Evolutionary conservation across 441 rosid genomes (phyloP).

Genomic region (Aleurites moluccanus): DNA sequence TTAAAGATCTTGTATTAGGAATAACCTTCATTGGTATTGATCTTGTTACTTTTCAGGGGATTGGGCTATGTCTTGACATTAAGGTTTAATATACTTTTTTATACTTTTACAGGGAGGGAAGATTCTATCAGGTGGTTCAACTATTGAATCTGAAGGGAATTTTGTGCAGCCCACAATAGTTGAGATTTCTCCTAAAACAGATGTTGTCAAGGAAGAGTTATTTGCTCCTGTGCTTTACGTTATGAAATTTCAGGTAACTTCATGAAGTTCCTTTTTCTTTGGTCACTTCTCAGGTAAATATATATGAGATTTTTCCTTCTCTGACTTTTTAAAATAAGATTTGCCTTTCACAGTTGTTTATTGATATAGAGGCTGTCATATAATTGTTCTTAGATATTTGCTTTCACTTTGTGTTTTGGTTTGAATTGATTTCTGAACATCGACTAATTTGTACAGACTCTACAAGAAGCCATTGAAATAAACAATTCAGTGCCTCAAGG

Average conservation of each 20-base stretch:
- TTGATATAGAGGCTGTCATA: not conserved
- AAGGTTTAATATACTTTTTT: not conserved
- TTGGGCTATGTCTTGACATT: no score
- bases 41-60: not conserved
- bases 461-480: constrained; percentile 82
- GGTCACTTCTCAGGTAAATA: not conserved
- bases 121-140: constrained; percentile 78
- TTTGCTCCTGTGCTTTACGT: constrained; percentile 92
- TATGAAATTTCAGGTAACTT: constrained; percentile 79
- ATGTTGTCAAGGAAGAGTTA: constrained; percentile 82
- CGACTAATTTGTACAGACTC: constrained; percentile 44
- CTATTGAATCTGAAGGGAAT: constrained; percentile 75
- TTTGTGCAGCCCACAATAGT: constrained; percentile 94
- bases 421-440: constrained; percentile 14
- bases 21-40: not conserved
- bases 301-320: not conserved
- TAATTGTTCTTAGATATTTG: not conserved
- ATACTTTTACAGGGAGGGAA: constrained; percentile 75
- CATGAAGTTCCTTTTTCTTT: not conserved
- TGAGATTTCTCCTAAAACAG: constrained; percentile 71
- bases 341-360: not conserved
- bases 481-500: constrained; percentile 98
- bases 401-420: not conserved
- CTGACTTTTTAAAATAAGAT: not conserved
- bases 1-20: not conserved